These are phyloP conservation scores for Raphanus hybrid DNA, from an alignment of 441 rosid genomes.

Conservation along the genomic window DNA sequence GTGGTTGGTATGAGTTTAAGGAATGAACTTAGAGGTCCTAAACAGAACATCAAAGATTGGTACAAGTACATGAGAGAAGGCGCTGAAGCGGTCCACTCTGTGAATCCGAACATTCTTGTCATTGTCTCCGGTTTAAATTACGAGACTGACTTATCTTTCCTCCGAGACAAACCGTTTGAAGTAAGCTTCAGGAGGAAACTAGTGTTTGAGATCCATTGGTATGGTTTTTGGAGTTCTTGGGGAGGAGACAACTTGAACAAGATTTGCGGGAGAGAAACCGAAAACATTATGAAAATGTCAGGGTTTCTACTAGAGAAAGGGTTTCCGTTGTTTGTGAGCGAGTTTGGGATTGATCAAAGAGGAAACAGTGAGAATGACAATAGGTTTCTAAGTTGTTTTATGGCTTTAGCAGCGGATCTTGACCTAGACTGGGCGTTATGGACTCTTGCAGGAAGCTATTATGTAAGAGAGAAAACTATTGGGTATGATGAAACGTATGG, in stretches of 20 bases:
- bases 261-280: conserved; percentile 55
- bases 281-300: conserved; percentile 51
- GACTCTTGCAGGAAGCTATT: conserved; percentile 82
- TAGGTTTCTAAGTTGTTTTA: conserved; percentile 71
- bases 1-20: conserved; percentile 84
- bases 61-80: conserved; percentile 77
- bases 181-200: conserved; percentile 59
- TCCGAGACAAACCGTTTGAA: conserved; percentile 41
- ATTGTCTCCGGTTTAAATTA: conserved; percentile 71
- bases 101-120: conserved; percentile 71
- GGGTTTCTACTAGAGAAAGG: conserved; percentile 64
- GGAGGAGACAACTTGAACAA: conserved; percentile 56
- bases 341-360: conserved; percentile 77
- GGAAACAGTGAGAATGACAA: conserved; percentile 74
- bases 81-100: conserved; percentile 75
- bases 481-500: conserved; percentile 71
- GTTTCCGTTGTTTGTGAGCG: conserved; percentile 74
- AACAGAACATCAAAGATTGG: conserved; percentile 78
- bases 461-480: conserved; percentile 58
- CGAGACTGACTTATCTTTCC: conserved; percentile 59
- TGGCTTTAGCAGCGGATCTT: conserved; percentile 69
- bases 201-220: conserved; percentile 82
- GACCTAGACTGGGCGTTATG: conserved; percentile 89
- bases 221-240: conserved; percentile 71
- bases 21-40: conserved; percentile 85